Conservation (phyloP, 2,329 filamentous ascomycete genomes). For the Monosporascus sp. region DNA sequence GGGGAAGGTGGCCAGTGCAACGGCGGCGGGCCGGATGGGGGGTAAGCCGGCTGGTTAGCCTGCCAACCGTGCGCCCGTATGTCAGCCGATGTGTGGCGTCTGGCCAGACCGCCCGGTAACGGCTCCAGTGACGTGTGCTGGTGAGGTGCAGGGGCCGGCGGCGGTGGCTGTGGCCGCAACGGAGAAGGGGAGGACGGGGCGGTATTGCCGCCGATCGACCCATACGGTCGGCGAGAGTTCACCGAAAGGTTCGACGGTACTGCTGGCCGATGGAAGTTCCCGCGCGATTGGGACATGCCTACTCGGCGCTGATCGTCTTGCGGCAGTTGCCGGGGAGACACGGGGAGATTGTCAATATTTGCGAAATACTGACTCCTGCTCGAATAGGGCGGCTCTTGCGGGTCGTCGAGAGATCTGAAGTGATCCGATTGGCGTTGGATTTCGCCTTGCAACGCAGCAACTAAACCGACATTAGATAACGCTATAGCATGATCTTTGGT, state of each 20-base stretch:
- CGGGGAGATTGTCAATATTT: slow-evolving; percentile 66
- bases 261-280: slow-evolving; percentile 67
- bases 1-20: slow-evolving; percentile 52
- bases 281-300: slow-evolving; percentile 52
- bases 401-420: slow-evolving; percentile 53
- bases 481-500: slow-evolving; percentile 13
- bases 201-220: slow-evolving; percentile 69
- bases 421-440: slow-evolving; percentile 57
- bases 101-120: slow-evolving; percentile 63
- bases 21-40: slow-evolving; percentile 52
- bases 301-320: slow-evolving; percentile 79
- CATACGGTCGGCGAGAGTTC: slow-evolving; percentile 72
- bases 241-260: slow-evolving; percentile 77
- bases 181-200: slow-evolving; percentile 70
- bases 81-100: slow-evolving; percentile 91
- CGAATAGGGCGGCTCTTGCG: slow-evolving; percentile 61
- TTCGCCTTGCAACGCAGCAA: slow-evolving; percentile 51
- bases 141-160: slow-evolving; percentile 56
- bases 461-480: slow-evolving; percentile 32
- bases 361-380: slow-evolving; percentile 62
- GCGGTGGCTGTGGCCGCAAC: slow-evolving; percentile 59
- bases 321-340: slow-evolving; percentile 82
- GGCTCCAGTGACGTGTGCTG: slow-evolving; percentile 58
- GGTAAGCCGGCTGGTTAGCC: slow-evolving; percentile 56
- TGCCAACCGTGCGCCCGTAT: slow-evolving; percentile 86